Conservation (phyloP, 2,329 filamentous ascomycete species). For the Aureobasidium subglaciale region DNA sequence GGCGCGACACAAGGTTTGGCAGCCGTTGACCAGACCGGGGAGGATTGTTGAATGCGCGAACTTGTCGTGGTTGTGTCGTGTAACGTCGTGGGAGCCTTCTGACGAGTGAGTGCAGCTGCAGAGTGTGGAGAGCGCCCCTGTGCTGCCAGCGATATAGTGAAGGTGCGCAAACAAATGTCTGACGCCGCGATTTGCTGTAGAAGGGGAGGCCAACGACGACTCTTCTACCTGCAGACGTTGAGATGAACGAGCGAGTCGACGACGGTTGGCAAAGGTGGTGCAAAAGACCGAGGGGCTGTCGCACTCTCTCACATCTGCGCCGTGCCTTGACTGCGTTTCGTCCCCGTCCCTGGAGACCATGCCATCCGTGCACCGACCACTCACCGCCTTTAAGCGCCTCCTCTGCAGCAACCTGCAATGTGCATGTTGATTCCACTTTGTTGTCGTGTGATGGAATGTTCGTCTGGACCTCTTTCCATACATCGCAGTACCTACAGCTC, state of each 20-base stretch:
- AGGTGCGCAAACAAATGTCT: not conserved
- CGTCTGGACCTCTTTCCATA: not conserved
- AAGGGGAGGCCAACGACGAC: not conserved
- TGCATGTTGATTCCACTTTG: not conserved
- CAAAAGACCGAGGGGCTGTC: slow-evolving; percentile 7
- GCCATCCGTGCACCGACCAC: not conserved
- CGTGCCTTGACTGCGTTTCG: not conserved
- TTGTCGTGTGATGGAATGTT: not conserved
- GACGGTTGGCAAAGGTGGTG: not conserved
- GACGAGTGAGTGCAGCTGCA: not conserved
- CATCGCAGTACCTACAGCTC: not conserved
- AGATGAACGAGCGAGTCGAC: slow-evolving; percentile 1
- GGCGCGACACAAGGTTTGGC: slow-evolving; percentile 1
- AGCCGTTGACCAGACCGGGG: not conserved
- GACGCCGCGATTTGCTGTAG: not conserved
- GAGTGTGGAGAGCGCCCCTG: slow-evolving; percentile 1
- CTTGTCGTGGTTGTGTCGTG: not conserved
- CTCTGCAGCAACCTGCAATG: not conserved
- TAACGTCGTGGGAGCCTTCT: not conserved
- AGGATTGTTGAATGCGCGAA: not conserved
- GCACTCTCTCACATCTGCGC: slow-evolving; percentile 1
- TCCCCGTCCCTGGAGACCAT: not conserved
- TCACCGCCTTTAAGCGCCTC: not conserved
- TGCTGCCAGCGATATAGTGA: not conserved
- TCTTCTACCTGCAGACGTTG: slow-evolving; percentile 5